Evolutionary conservation across 371 early-diverging fungal genomes (phyloP).

Genomic region (Mucor circinelloides): DNA sequence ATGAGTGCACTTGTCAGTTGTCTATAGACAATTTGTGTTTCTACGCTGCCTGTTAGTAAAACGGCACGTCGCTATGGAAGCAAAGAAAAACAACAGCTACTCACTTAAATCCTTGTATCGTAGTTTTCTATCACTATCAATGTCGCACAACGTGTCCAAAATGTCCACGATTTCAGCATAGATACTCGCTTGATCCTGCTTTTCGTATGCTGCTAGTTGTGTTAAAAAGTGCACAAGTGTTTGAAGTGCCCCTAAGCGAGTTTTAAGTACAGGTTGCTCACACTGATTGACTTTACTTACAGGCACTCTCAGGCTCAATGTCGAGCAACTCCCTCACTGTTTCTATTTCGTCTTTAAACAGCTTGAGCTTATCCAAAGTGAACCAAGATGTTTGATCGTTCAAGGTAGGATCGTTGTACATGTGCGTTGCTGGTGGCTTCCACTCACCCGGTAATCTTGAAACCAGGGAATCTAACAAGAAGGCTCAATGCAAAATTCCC

Average conservation of each 20-base stretch:
- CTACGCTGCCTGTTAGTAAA: conserved; percentile 8
- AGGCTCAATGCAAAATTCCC: background rate
- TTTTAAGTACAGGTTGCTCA: background rate
- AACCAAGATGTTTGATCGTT: conserved; percentile 35
- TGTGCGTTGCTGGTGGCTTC: conserved; percentile 11
- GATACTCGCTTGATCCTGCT: conserved; percentile 20
- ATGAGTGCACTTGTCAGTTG: conserved; percentile 29
- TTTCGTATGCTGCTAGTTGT: conserved; percentile 29
- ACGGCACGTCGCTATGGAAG: background rate
- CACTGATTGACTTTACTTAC: conserved; percentile 46
- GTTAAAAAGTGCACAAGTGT: conserved; percentile 49
- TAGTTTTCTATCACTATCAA: conserved; percentile 63
- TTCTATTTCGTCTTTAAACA: conserved; percentile 64
- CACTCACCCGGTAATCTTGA: conserved; percentile 4
- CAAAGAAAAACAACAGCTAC: conserved; percentile 13
- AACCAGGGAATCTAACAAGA: background rate
- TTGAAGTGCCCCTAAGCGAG: conserved; percentile 52
- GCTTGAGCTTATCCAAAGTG: conserved; percentile 39
- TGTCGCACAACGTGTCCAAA: conserved; percentile 49
- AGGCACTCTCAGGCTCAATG: conserved; percentile 87
- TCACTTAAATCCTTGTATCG: conserved; percentile 70
- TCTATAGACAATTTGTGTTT: conserved; percentile 36
- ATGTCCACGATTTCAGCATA: conserved; percentile 55
- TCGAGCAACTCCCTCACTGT: conserved; percentile 80
- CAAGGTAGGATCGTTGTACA: conserved; percentile 23